These are phyloP conservation scores for Hyphopichia buzzinii DNA, from an alignment of 1,139 yeast genomes.

Conservation along the genomic window DNA sequence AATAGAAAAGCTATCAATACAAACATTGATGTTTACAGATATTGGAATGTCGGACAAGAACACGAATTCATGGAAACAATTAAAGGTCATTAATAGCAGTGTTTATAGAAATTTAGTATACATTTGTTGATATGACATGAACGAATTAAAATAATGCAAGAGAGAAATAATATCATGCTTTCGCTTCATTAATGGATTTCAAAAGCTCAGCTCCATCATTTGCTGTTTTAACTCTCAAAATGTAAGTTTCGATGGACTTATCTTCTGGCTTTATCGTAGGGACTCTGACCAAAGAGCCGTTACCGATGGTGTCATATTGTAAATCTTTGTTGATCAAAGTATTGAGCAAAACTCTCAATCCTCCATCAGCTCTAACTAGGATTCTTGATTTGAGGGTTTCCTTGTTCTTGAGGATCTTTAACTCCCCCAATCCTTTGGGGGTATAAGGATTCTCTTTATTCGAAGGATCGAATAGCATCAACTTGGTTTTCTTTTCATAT, in stretches of 20 bases:
- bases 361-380: conserved; percentile 84
- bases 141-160: background rate
- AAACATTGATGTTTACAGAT: conserved; percentile 16
- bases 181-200: conserved; percentile 50
- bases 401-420: conserved; percentile 65
- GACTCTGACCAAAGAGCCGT: conserved; percentile 56
- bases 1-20: conserved; percentile 15
- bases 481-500: conserved; percentile 69
- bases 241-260: conserved; percentile 50
- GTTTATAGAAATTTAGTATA: background rate
- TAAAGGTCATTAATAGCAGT: conserved; percentile 12
- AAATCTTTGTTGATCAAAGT: conserved; percentile 51
- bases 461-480: conserved; percentile 57
- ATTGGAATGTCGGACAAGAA: conserved; percentile 48
- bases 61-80: conserved; percentile 46
- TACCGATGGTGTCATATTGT: conserved; percentile 56
- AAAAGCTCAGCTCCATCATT: conserved; percentile 68
- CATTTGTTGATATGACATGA: background rate
- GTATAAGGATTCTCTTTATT: conserved; percentile 51
- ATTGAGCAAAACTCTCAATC: conserved; percentile 78
- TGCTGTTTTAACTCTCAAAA: conserved; percentile 65
- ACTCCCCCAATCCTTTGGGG: conserved; percentile 76
- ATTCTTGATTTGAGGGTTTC: conserved; percentile 63
- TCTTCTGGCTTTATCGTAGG: conserved; percentile 50
- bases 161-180: conserved; percentile 5